Conservation (phyloP, 2,329 filamentous ascomycete species). For the Fusarium austroafricanum region DNA sequence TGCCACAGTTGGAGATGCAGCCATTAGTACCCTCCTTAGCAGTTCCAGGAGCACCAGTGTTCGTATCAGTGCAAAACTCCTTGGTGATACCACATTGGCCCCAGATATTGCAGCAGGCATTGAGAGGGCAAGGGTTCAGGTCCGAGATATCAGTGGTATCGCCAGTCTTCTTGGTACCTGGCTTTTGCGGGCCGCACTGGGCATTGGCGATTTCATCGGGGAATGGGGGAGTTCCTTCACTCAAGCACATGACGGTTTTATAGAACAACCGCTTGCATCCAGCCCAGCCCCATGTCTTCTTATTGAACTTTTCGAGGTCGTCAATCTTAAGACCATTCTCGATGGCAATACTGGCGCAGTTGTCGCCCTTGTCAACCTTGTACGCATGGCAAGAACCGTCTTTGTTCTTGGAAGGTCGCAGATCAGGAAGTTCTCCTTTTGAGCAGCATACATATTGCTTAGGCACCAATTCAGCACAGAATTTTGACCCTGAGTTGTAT, state of each 20-base stretch:
- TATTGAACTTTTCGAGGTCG: not conserved
- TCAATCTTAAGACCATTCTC: not conserved
- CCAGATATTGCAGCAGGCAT: not conserved
- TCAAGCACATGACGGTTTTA: not conserved
- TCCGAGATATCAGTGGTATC: not conserved
- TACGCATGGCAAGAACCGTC: too few relatives aligned
- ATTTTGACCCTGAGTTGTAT: too few relatives aligned
- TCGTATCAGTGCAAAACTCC: too few relatives aligned
- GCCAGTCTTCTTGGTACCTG: not conserved
- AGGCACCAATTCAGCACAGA: too few relatives aligned
- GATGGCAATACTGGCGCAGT: too few relatives aligned
- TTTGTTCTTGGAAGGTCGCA: too few relatives aligned
- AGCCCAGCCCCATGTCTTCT: slow-evolving; percentile 1
- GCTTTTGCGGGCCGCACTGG: not conserved
- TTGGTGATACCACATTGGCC: not conserved
- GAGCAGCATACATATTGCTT: too few relatives aligned
- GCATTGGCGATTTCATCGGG: not conserved
- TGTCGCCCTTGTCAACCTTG: too few relatives aligned
- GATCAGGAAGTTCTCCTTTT: too few relatives aligned
- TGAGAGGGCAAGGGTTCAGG: not conserved
- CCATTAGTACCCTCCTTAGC: not conserved
- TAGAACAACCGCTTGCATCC: not conserved
- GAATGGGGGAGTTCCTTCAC: not conserved
- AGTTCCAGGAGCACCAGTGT: too few relatives aligned
- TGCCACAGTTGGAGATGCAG: slow-evolving; percentile 18